Percentiles rank a stretch among this genome's conserved stretches.
Conservation (phyloP, 371 early-diverging fungal genomes). For the Apophysomyces ossiformis region DNA sequence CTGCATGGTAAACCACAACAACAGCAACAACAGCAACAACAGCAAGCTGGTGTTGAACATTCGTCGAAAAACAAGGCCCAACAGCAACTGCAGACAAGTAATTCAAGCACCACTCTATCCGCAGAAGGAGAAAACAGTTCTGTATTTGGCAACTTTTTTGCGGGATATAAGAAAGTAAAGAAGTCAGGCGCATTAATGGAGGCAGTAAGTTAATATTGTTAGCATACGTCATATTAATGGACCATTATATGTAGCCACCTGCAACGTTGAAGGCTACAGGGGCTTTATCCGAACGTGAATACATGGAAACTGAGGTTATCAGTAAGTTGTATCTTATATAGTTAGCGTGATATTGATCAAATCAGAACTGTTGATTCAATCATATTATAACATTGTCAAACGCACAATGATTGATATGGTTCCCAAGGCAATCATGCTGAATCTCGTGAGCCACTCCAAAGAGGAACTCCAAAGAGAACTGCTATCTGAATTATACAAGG, state of each 20-base stretch:
- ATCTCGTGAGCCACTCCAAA: constrained; percentile 90
- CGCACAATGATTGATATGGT: constrained; percentile 97
- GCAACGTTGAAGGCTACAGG: constrained; percentile 94
- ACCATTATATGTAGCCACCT: constrained; percentile 71
- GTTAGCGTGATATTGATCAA: constrained; percentile 11
- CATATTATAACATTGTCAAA: constrained; percentile 98
- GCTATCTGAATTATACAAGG: constrained; percentile 95
- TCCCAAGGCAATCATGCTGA: constrained; percentile 99
- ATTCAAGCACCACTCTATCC: constrained; percentile 22
- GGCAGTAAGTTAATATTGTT: constrained; percentile 56
- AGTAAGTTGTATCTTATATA: constrained; percentile 57
- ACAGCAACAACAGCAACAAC: constrained; percentile 10
- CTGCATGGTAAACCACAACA: constrained; percentile 55
- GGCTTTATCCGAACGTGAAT: constrained; percentile 93
- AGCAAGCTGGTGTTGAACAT: constrained; percentile 20
- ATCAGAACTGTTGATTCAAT: constrained; percentile 88
- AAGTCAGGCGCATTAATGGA: constrained; percentile 59
- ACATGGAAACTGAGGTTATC: constrained; percentile 97
- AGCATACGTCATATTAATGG: background rate
- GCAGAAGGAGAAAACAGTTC: constrained; percentile 54
- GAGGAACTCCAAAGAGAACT: constrained; percentile 96
- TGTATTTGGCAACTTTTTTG: constrained; percentile 96
- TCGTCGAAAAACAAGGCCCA: constrained; percentile 28
- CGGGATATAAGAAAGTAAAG: constrained; percentile 76
- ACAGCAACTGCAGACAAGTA: constrained; percentile 33